Evolutionary conservation across 495 filamentous ascomycete species (phyloP), one percentile per base, ranked within the genome.

Genomic region (Penicillium canariense): DNA sequence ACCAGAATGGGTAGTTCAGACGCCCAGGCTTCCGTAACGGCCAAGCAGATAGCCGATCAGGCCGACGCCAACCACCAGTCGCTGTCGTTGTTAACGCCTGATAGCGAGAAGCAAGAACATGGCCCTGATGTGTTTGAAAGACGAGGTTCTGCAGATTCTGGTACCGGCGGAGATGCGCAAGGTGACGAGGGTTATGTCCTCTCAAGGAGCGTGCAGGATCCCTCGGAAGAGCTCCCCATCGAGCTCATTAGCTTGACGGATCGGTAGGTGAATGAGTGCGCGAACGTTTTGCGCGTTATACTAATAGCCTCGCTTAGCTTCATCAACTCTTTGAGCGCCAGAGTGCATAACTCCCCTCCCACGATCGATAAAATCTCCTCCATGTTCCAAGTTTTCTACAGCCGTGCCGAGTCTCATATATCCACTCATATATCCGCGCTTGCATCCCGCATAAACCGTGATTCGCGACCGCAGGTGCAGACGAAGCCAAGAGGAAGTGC

Each of bases 301-400:
- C 25, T 50, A 28, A 20, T 18, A n/a, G 15, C 23, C 2, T 34
- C 14, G 11, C 5, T 34, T 60, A 94, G 91, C 51, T 99, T 99
- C 69, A 87, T 97, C 62, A 90, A 96, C 56, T 95, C 90, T 5
- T 72, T 99, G 25, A 87, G 84, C 47, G 91, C 90, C 52, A 96
- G 89, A 75, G 84, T 96, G 22, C 88, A 96, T 69, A 83, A 88
- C 14, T 84, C 84, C 11, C 94, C 95, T 9, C 85, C 92, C 1
- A 86, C 86, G 36, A 87, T 93, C 60, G 89, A 96, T 18, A 88
- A 83, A 58, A 84, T 97, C 20, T 87, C 92, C 5, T 77, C 77
- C n/a, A 74, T 95, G 18, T 97, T 96, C 67, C 95, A 99, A 71
- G 90, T 95, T 31, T 99, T 97, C 64, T 99, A 99, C 68, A 75